Evolutionary conservation across 2,329 filamentous ascomycete genomes (phyloP), one percentile per base, ranked within the genome.

Genomic region (Microcyclosporella mali): DNA sequence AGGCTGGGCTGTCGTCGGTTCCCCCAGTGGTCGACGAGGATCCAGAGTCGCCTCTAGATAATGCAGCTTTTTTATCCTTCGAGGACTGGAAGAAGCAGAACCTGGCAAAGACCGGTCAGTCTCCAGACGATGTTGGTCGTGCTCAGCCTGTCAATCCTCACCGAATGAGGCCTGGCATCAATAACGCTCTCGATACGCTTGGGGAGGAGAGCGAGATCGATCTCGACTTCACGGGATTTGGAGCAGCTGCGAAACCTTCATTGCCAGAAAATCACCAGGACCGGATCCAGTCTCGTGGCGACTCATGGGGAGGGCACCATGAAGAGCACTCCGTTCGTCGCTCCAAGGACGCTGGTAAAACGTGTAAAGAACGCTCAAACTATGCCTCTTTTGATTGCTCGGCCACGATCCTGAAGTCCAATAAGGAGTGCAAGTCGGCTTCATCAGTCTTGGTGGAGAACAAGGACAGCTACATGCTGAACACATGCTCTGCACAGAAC

Each of bases 1-100:
- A 19, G 19, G 37, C 27, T 7, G 17, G 38, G 14, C 16, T 16
- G 40, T 19, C 42, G 33, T 30, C 14, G 10, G n/a, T 21, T 18
- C 15, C 25, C n/a, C 43, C 60, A 12, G 59, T 68, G 10, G 56
- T 66, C 12, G 75, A 80, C 41, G 61, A 71, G 12, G 82, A 85
- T 44, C 71, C 73, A 4, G 84, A 85, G 36, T 82, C 79, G 2
- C 74, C 78, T 1, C 70, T 84, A 9, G 82, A 87, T 57, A 85
- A 86, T 53, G 78, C 82, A 34, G 83, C 88, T 6, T 97, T 97
- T 63, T 80, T 97, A 56, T 95, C 92, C 0, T 98, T 98, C 56
- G 92, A 97, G 62, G 90, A 97, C 58, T 98, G 92, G 92, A 97
- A 95, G 69, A 87, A 84, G 59, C 85, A 89, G 71, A 95, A 94